Evolutionary conservation across 2,329 filamentous ascomycete genomes (phyloP), one percentile per base, ranked within the genome.

Genomic region (Nigrospora sphaerica): DNA sequence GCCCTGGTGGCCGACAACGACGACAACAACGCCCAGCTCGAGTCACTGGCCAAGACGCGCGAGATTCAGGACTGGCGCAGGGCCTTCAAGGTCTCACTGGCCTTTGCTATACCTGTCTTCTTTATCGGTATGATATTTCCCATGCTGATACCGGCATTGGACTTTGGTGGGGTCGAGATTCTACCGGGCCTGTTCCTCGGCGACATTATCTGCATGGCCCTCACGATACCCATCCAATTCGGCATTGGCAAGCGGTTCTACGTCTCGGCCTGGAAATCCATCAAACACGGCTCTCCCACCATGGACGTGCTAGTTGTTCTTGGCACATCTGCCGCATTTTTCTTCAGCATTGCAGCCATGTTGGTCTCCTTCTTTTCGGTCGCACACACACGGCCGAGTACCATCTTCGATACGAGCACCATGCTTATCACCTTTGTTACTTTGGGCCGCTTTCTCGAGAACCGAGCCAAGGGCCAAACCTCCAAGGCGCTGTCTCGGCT

Each of bases 361-460:
- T 46, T 85, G 5, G 82, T 97, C 14, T 95, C 90, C 0, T 63
- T 97, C 17, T 54, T 87, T 13, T 73, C 80, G n/a, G 72, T 80
- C 18, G 87, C 89, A 7, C 89, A 97, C 62, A 79, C 76, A 3
- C 80, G 88, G 41, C 93, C 93, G 1, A 84, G 81, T 52, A 96
- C 90, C 2, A 86, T 96, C 14, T 98, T 98, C 58, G 93, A 98
- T 61, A 98, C 93, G 1, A 96, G 91, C 67, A 95, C 90, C 18
- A 98, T 97, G 93, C 76, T 98, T 44, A 91, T 98, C 64, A 95
- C 90, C 0, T 97, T 98, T 62, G 89, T 96, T 64, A 90, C 86
- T 1, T 70, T 98, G 3, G 89, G 93, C 4, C 84, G 93, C 33
- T 98, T 86, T 70, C 70, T 98, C 16, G 93, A 98, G 67, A 98